Evolutionary conservation across 495 filamentous ascomycete species (phyloP), one percentile per base, ranked within the genome.

Genomic region (Lasiosphaeria hispida): DNA sequence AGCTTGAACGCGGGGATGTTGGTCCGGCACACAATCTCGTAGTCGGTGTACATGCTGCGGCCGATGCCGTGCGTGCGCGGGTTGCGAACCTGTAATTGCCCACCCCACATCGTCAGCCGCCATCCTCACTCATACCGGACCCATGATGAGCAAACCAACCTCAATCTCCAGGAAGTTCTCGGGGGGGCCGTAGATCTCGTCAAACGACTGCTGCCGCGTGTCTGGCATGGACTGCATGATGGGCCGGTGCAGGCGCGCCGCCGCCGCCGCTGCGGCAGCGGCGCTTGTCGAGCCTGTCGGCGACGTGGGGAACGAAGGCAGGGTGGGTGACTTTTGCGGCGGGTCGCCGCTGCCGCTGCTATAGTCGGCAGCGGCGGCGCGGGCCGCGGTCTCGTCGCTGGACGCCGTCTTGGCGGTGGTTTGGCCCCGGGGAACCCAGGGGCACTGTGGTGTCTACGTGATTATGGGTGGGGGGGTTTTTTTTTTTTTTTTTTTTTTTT

Each of bases 1-100:
- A 97, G 85, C 78, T 96, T 96, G 83, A 98, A 98, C 63, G 95
- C 92, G 56, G 94, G 94, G 70, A 98, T 98, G 77, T 98, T 98
- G 73, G 94, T 98, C 41, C 89, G 86, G 79, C 92, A 96, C 59
- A 94, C 78, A 64, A 98, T 96, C 75, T 97, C 93, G 77, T 98
- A 98, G 76, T 93, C 92, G 45, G 94, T 98, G 79, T 96, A 97
- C 92, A 96, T 96, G 76, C 87, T 86, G 45, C 93, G 87, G 49
- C 92, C 93, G 61, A 91, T 89, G 65, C 92, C 92, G 66, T 96
- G 94, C 18, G 94, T 98, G 74, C 92, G 91, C 13, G 94, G 94
- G 67, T 95, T 94, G 66, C 88, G 87, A 66, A 97, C 91, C 92
- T 97, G 67, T n/a, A n/a, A n/a, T 54, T 48, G 51, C 41, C n/a